phyloP scores from a whole-genome alignment of 2,329 filamentous ascomycete genomes.

The Sphaerulina musiva region DNA sequence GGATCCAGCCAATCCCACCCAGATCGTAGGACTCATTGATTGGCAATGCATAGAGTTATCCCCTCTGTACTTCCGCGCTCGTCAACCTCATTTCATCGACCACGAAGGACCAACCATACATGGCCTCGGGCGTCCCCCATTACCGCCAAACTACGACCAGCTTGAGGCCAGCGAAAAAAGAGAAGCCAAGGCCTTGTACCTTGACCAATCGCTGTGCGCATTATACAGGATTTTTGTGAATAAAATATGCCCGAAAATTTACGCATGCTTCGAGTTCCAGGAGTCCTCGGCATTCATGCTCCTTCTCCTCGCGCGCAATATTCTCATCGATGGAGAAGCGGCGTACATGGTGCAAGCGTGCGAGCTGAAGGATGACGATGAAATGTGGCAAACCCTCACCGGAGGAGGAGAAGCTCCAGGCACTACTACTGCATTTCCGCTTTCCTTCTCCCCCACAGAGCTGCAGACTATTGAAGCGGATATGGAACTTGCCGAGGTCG shows the following conservation, averaged over 20 bases:
- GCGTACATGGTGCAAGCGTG: neutral
- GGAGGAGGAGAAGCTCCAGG: constrained; percentile 5
- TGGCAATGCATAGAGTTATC: constrained; percentile 34
- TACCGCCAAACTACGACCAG: constrained; percentile 23
- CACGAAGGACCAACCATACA: constrained; percentile 30
- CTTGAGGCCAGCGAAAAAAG: constrained; percentile 23
- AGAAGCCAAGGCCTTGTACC: constrained; percentile 25
- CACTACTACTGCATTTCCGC: no score
- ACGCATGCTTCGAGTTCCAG: neutral
- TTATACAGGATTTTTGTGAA: neutral
- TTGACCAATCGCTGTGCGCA: constrained; percentile 22
- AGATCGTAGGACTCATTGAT: constrained; percentile 33
- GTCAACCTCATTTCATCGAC: constrained; percentile 33
- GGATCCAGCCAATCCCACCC: constrained; percentile 28
- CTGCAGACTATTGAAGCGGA: constrained; percentile 21
- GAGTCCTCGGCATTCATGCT: neutral
- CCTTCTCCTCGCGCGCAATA: neutral
- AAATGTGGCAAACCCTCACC: neutral
- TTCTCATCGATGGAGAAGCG: constrained; percentile 17
- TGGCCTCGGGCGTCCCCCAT: constrained; percentile 29
- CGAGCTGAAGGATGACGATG: neutral
- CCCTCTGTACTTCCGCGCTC: constrained; percentile 36
- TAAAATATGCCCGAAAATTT: neutral
- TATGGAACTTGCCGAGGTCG: neutral
- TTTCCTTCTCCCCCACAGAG: no score